These are phyloP conservation scores for Capsicum chinense DNA, from an alignment of 257 asterid genomes.

Conservation along the genomic window DNA sequence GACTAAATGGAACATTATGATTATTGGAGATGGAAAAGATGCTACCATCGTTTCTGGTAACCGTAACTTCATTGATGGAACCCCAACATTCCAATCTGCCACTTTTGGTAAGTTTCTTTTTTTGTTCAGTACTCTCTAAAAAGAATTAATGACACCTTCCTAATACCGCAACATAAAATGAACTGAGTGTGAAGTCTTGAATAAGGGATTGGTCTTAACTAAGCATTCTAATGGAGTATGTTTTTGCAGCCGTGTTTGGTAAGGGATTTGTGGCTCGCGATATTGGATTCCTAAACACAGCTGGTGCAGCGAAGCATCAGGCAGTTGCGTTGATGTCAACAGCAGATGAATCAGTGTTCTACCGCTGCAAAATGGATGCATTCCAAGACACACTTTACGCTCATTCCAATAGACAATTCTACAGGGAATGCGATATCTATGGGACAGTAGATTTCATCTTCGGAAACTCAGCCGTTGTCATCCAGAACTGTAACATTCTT, in stretches of 20 bases:
- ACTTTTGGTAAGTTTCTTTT: conserved; percentile 51
- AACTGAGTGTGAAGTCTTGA: too few relatives aligned
- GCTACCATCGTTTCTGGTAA: conserved; percentile 48
- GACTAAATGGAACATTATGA: conserved; percentile 55
- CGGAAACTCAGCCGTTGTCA: conserved; percentile 55
- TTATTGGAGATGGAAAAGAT: conserved; percentile 56
- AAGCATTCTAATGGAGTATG: not conserved
- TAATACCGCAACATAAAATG: too few relatives aligned
- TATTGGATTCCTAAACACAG: conserved; percentile 52
- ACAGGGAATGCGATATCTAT: conserved; percentile 50
- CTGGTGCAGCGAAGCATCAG: conserved; percentile 57
- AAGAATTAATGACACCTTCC: not conserved
- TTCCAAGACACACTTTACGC: conserved; percentile 61
- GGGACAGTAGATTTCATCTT: conserved; percentile 68
- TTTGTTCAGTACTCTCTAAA: too few relatives aligned
- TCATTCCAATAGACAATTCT: conserved; percentile 58
- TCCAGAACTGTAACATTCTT: conserved; percentile 57
- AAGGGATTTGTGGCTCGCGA: conserved; percentile 77
- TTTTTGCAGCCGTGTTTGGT: conserved; percentile 36
- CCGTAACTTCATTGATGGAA: conserved; percentile 52
- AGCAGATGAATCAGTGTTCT: conserved; percentile 47
- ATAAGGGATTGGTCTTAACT: too few relatives aligned
- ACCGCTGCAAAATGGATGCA: conserved; percentile 49
- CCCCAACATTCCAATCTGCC: conserved; percentile 54
- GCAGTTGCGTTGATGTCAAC: conserved; percentile 57